These are phyloP conservation scores for Coemansia sp. DNA, from an alignment of 192 early-diverging fungal species.

Conservation along the genomic window DNA sequence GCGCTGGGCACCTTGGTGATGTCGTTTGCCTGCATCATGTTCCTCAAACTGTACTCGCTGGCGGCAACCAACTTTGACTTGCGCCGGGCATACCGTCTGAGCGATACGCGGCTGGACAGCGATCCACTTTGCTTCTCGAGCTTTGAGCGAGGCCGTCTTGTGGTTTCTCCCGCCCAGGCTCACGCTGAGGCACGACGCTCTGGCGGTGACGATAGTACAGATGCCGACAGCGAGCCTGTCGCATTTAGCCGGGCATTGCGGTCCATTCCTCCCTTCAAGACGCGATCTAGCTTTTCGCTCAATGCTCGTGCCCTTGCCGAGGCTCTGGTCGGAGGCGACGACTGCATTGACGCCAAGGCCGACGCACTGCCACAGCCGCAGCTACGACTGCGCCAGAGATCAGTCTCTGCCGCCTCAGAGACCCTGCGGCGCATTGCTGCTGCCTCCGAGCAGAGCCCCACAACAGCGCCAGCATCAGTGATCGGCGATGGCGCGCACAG, in stretches of 20 bases:
- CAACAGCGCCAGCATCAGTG: neutral
- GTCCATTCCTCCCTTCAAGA: slow-evolving; percentile 4
- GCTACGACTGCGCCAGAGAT: slow-evolving; percentile 15
- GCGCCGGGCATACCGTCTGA: slow-evolving; percentile 58
- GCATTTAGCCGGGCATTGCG: neutral
- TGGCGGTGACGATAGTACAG: neutral
- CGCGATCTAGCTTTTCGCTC: slow-evolving; percentile 40
- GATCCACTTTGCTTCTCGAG: slow-evolving; percentile 34
- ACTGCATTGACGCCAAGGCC: slow-evolving; percentile 46
- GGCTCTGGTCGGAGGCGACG: slow-evolving; percentile 29
- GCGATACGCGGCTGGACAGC: slow-evolving; percentile 27
- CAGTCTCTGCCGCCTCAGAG: slow-evolving; percentile 21
- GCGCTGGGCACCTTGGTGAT: slow-evolving; percentile 63
- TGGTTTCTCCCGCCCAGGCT: neutral
- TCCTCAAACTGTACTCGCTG: slow-evolving; percentile 80
- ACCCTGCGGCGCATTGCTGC: slow-evolving; percentile 24
- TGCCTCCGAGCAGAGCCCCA: neutral
- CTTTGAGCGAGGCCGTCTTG: slow-evolving; percentile 24
- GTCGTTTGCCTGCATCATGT: slow-evolving; percentile 62
- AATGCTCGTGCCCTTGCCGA: slow-evolving; percentile 31
- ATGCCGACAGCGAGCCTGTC: neutral
- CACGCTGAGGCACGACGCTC: neutral
- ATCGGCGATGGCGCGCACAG: slow-evolving; percentile 11
- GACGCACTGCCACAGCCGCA: slow-evolving; percentile 40
- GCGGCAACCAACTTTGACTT: slow-evolving; percentile 75